These are phyloP conservation scores for Camillea tinctor DNA, from an alignment of 2,329 filamentous ascomycete genomes.

Conservation along the genomic window DNA sequence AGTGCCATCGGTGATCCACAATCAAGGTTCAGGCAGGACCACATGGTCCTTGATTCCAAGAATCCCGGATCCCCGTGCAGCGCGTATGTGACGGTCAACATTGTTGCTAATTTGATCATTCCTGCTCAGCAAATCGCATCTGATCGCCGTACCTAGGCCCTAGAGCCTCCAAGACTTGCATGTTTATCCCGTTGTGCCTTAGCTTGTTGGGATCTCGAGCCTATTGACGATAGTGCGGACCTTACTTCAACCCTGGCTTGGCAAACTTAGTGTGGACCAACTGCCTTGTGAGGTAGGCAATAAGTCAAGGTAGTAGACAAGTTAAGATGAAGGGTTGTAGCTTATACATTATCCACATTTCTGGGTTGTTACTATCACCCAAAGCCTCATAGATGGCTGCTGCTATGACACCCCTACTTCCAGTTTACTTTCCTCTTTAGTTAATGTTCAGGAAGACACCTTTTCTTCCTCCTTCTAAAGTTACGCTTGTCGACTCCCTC, in stretches of 20 bases:
- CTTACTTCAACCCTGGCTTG: background rate
- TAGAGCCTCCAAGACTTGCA: background rate
- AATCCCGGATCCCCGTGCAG: background rate
- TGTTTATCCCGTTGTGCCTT: background rate
- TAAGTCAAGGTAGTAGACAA: background rate
- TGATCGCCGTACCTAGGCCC: background rate
- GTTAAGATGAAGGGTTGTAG: background rate
- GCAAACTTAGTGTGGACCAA: background rate
- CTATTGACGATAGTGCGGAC: background rate
- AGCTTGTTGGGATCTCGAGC: background rate
- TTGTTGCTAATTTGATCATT: background rate
- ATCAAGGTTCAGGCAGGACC: background rate
- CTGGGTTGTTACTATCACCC: background rate
- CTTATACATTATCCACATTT: conserved; percentile 1
- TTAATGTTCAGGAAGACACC: too few relatives aligned
- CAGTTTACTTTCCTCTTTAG: too few relatives aligned
- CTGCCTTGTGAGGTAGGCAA: background rate
- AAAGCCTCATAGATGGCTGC: too few relatives aligned
- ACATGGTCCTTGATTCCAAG: background rate
- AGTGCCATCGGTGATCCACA: background rate
- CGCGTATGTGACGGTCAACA: background rate
- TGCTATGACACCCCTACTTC: too few relatives aligned
- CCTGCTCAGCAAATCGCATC: background rate
- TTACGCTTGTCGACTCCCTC: too few relatives aligned
- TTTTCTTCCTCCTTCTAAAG: too few relatives aligned